These are phyloP conservation scores for Globisporangium yorkense DNA, from an alignment of 352 stramenopile species.

Conservation along the genomic window DNA sequence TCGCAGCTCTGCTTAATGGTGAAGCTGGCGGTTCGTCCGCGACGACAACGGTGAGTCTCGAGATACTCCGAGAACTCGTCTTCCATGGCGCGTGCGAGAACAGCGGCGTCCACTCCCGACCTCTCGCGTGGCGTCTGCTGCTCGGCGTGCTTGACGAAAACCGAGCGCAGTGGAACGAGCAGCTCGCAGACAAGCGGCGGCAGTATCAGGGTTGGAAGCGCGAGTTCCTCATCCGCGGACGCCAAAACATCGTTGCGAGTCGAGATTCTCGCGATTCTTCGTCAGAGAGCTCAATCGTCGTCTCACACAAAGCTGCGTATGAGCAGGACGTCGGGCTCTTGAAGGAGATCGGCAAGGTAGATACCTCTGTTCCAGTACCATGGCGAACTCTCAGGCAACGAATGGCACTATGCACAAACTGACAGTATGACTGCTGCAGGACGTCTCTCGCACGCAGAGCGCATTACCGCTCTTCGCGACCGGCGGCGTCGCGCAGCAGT, in stretches of 20 bases:
- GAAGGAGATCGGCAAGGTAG: conserved; percentile 61
- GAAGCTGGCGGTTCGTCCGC: too few species aligned
- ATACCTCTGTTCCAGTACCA: too few species aligned
- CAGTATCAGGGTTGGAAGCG: conserved; percentile 30
- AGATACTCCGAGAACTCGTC: conserved; percentile 11
- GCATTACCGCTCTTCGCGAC: conserved; percentile 40
- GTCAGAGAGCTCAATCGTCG: background rate
- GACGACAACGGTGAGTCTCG: too few species aligned
- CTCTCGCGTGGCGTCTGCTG: conserved; percentile 32
- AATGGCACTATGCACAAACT: too few species aligned
- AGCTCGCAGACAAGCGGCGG: conserved; percentile 14
- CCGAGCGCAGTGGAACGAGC: conserved; percentile 11
- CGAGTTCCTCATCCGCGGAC: conserved; percentile 24
- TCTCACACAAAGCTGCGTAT: conserved; percentile 3
- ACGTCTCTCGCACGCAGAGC: conserved; percentile 56
- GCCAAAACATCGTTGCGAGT: conserved; percentile 4
- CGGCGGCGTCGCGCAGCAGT: conserved; percentile 44
- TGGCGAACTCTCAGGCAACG: too few species aligned
- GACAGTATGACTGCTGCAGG: conserved; percentile 15
- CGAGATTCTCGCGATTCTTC: background rate
- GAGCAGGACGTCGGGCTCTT: conserved; percentile 35
- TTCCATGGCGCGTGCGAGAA: conserved; percentile 8
- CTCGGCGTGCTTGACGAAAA: conserved; percentile 28
- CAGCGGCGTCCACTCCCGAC: conserved; percentile 8
- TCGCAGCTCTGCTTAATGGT: too few species aligned